Evolutionary conservation across 257 asterid species (phyloP).

Genomic region (Ilex aquifolium): DNA sequence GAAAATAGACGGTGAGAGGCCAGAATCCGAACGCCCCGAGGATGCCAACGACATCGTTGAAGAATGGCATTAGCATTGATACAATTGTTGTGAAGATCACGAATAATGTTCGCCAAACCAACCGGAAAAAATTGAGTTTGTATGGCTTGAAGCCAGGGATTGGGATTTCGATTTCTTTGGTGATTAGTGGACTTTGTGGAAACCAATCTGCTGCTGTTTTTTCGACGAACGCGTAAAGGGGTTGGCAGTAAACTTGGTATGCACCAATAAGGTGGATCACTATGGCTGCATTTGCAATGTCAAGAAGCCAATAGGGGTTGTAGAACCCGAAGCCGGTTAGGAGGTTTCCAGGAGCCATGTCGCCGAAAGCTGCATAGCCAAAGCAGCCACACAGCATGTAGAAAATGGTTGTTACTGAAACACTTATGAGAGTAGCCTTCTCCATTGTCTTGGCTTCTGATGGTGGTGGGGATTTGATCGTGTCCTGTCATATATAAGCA

Average conservation of each 20-base stretch:
- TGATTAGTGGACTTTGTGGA: slow-evolving; percentile 18
- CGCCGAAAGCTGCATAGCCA: slow-evolving; percentile 30
- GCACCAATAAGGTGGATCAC: slow-evolving; percentile 30
- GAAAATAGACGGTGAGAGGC: slow-evolving; percentile 30
- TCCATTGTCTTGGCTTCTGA: slow-evolving; percentile 23
- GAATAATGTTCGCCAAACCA: slow-evolving; percentile 23
- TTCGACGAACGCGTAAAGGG: slow-evolving; percentile 27
- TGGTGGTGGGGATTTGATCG: slow-evolving; percentile 28
- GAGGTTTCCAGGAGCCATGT: slow-evolving; percentile 22
- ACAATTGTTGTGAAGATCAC: slow-evolving; percentile 20
- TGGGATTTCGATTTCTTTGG: slow-evolving; percentile 15
- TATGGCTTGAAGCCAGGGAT: slow-evolving; percentile 8
- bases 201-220: slow-evolving; percentile 10
- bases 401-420: slow-evolving; percentile 23
- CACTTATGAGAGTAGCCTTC: slow-evolving; percentile 23
- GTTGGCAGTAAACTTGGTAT: slow-evolving; percentile 34
- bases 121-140: slow-evolving; percentile 22
- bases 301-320: slow-evolving; percentile 31
- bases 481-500: slow-evolving; percentile 9
- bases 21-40: slow-evolving; percentile 28
- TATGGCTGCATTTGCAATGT: slow-evolving; percentile 24
- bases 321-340: slow-evolving; percentile 28
- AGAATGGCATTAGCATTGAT: slow-evolving; percentile 30
- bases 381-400: slow-evolving; percentile 30
- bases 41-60: slow-evolving; percentile 25